A percentile compares a stretch with the other conserved stretches of the same genome.
Conservation (phyloP, 768 basidiomycete species). For the Lactifluus volemus region DNA sequence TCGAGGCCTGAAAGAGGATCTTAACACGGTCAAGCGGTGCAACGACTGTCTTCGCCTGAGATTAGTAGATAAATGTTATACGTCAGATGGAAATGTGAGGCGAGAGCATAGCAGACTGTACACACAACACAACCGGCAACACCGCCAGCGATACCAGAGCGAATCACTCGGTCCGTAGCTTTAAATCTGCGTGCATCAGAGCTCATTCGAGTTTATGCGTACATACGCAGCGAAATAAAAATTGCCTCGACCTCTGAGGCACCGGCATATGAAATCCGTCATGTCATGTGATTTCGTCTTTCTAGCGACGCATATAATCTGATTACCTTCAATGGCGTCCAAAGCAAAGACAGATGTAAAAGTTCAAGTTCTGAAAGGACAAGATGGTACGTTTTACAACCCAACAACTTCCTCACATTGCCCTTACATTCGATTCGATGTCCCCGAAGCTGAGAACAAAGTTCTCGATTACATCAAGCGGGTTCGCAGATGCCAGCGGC, state of each 20-base stretch:
- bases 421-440: background rate
- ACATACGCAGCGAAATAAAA: constrained; percentile 8
- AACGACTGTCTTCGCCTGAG: constrained; percentile 85
- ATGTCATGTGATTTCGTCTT: background rate
- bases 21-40: constrained; percentile 97
- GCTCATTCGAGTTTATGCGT: constrained; percentile 41
- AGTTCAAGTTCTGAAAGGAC: constrained; percentile 16
- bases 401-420: background rate
- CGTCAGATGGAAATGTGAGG: constrained; percentile 12
- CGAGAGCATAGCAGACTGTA: constrained; percentile 19
- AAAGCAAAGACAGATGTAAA: constrained; percentile 17
- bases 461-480: constrained; percentile 18
- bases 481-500: background rate
- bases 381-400: constrained; percentile 11
- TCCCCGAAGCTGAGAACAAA: constrained; percentile 15
- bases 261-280: background rate
- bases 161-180: constrained; percentile 38
- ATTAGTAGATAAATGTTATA: background rate
- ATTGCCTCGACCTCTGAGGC: background rate
- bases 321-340: constrained; percentile 4
- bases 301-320: too few relatives aligned
- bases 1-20: constrained; percentile 96
- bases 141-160: constrained; percentile 87
- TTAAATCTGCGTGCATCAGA: constrained; percentile 35
- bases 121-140: constrained; percentile 88